A percentile compares a stretch with the other conserved stretches of the same genome.
Evolutionary conservation across 108 stramenopile species (phyloP).

Genomic region (Cylindrotheca closterium): DNA sequence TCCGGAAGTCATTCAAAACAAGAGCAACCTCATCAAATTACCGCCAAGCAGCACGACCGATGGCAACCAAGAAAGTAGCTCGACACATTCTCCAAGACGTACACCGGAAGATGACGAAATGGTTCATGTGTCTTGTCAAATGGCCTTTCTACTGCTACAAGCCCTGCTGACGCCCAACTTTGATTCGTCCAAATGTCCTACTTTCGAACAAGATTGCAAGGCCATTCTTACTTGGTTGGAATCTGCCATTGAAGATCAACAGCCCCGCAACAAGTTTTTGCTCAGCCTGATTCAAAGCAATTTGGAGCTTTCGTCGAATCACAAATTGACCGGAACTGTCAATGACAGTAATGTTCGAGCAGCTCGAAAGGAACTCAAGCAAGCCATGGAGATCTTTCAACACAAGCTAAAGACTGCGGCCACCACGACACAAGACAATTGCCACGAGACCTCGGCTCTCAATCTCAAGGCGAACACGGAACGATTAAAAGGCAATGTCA

Average conservation of each 20-base stretch:
- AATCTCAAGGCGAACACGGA: conserved; percentile 83
- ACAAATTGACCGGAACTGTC: conserved; percentile 13
- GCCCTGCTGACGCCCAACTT: neutral
- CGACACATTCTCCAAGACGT: neutral
- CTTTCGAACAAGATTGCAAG: neutral
- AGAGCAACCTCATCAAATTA: neutral
- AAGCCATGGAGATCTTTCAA: conserved; percentile 84
- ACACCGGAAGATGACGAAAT: conserved; percentile 12
- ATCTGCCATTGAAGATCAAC: neutral
- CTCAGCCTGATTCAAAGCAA: conserved; percentile 37
- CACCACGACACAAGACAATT: conserved; percentile 31
- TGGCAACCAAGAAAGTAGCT: neutral
- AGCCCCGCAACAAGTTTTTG: conserved; percentile 41
- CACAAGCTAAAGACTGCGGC: conserved; percentile 53
- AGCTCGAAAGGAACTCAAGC: conserved; percentile 78
- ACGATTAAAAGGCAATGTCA: conserved; percentile 74
- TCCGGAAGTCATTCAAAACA: conserved; percentile 7
- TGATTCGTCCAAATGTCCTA: neutral
- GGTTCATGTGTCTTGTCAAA: conserved; percentile 24
- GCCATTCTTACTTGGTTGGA: neutral
- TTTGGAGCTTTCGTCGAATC: neutral
- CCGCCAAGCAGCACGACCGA: neutral
- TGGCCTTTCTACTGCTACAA: conserved; percentile 46
- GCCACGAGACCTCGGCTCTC: conserved; percentile 50
- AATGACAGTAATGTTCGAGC: conserved; percentile 36